Evolutionary conservation across 176 grass and related monocot species (phyloP).

Genomic region (Puya raimondii): DNA sequence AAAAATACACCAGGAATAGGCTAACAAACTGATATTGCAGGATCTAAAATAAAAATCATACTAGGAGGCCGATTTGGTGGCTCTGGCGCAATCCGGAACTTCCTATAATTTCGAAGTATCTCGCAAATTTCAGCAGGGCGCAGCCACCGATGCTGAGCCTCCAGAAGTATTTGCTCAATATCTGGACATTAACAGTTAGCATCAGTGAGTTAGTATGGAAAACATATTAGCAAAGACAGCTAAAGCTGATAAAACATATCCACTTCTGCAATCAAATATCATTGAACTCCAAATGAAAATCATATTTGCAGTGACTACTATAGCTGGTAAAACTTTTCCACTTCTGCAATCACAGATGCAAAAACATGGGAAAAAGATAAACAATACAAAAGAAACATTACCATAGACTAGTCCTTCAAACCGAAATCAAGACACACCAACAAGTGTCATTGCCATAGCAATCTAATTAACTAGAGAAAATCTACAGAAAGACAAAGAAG

Average conservation of each 20-base stretch:
- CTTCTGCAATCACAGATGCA: background rate
- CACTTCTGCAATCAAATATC: background rate
- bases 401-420: no score
- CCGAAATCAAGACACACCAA: no score
- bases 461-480: no score
- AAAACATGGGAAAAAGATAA: background rate
- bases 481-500: no score
- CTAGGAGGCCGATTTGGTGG: conserved; percentile 82
- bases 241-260: background rate
- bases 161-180: conserved; percentile 82
- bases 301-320: background rate
- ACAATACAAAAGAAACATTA: no score
- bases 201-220: background rate
- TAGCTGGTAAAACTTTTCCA: background rate
- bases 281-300: background rate
- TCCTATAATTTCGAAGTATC: conserved; percentile 83
- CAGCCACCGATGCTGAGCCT: conserved; percentile 80
- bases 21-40: background rate
- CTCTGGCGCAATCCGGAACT: conserved; percentile 73
- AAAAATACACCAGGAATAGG: background rate
- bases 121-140: conserved; percentile 92
- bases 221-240: background rate
- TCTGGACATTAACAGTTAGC: conserved; percentile 34
- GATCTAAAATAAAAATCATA: conserved; percentile 25
- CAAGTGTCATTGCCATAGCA: no score